A percentile compares a stretch with the other conserved stretches of the same genome.
Evolutionary conservation across 805 yeast genomes (phyloP).

Genomic region (Blastobotrys americana): DNA sequence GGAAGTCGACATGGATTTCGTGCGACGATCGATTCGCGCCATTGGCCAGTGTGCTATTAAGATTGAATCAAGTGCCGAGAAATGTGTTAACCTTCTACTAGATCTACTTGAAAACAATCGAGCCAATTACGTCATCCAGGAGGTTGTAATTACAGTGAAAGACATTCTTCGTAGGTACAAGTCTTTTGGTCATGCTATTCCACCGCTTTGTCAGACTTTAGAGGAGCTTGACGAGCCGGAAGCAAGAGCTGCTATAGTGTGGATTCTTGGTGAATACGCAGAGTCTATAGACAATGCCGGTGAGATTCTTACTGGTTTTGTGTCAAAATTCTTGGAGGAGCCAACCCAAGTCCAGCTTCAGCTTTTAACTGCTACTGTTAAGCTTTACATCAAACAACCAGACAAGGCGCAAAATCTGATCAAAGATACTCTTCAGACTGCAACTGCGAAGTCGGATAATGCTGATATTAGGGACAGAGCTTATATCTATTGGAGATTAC

Average conservation of each 20-base stretch:
- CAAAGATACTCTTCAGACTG: conserved; percentile 69
- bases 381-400: conserved; percentile 58
- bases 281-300: conserved; percentile 39
- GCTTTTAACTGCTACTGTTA: conserved; percentile 68
- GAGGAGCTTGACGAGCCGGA: conserved; percentile 74
- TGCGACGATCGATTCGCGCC: conserved; percentile 80
- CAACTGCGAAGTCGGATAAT: conserved; percentile 70
- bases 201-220: conserved; percentile 38
- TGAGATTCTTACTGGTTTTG: conserved; percentile 37
- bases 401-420: conserved; percentile 53
- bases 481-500: conserved; percentile 76
- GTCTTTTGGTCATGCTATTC: conserved; percentile 47
- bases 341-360: conserved; percentile 70
- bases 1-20: conserved; percentile 84
- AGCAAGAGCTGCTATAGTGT: conserved; percentile 66
- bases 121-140: conserved; percentile 72
- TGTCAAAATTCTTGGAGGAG: conserved; percentile 53
- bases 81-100: conserved; percentile 61
- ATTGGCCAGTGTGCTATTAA: conserved; percentile 86
- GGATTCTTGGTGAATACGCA: conserved; percentile 82
- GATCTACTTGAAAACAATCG: conserved; percentile 60
- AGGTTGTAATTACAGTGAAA: conserved; percentile 65
- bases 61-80: conserved; percentile 51
- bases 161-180: conserved; percentile 71
- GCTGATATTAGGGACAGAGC: conserved; percentile 89